Evolutionary conservation across 306 rosid genomes (phyloP), one percentile per base, ranked within the genome.

Genomic region (Sicyos baderoa): DNA sequence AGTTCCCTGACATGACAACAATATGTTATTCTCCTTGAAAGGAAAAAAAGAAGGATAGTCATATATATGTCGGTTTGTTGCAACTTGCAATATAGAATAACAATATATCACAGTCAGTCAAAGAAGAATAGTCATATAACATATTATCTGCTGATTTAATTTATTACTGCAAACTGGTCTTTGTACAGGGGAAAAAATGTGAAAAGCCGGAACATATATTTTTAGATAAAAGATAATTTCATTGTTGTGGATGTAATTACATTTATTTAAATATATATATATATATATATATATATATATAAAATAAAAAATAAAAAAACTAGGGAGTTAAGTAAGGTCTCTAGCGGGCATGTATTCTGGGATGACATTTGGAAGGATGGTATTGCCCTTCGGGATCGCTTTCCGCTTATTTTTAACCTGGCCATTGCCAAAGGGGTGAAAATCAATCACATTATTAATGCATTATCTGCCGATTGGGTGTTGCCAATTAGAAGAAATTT

Each of bases 1-100:
- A 56, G 82, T 92, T 92, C 74, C 89, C 97, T 92, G 83, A 56
- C 69, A 73, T 40, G 62, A 75, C 70, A 66, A 54, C 16, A 68
- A 63, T 70, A 60, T 72, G 54, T 29, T 49, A 69, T 2, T 72
- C 55, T 50, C 48, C 51, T 59, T 51, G 60, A 75, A 40, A 64
- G 74, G 67, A 62, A 52, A 44, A 40, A 40, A 40, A 40, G 51
- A 66, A 18, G 23, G 13, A 48, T 75, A 18, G 22, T 27, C 50
- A 54, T 10, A 5, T 70, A 48, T 60, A 27, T 18, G 63, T n/a
- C 21, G 45, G n/a, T 61, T 57, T 73, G 40, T 13, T 13, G 21
- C 55, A 45, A 21, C 15, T 13, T 13, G 21, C 55, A 45, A 21
- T 7, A 44, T 45, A 14, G 54, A 65, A 45, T 18, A 65, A 65